phyloP scores from a whole-genome alignment of 2,329 filamentous ascomycete genomes.

The Rachicladosporium sp. region DNA sequence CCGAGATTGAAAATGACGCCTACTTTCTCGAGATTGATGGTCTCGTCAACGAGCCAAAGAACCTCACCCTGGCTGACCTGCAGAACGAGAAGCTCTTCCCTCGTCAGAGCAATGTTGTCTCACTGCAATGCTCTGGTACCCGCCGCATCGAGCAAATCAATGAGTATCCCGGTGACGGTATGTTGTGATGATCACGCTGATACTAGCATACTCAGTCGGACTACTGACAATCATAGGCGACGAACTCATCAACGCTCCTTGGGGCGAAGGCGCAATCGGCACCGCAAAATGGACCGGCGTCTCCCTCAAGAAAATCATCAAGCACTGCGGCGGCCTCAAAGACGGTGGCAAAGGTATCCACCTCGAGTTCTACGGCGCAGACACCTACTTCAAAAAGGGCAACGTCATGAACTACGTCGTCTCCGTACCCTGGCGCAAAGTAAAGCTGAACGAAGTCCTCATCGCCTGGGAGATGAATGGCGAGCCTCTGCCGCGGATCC shows the following conservation, averaged over 20 bases:
- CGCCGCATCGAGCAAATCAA: slow-evolving; percentile 57
- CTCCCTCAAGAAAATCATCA: slow-evolving; percentile 57
- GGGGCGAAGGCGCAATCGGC: slow-evolving; percentile 49
- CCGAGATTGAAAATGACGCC: slow-evolving; percentile 46
- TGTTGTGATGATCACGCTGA: slow-evolving; percentile 40
- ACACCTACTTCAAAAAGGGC: slow-evolving; percentile 60
- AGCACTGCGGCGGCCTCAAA: slow-evolving; percentile 48
- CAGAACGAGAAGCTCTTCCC: slow-evolving; percentile 50
- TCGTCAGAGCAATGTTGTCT: slow-evolving; percentile 45
- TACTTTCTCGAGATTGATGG: slow-evolving; percentile 47
- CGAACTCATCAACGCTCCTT: slow-evolving; percentile 20
- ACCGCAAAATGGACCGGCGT: slow-evolving; percentile 53
- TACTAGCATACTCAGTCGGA: slow-evolving; percentile 22
- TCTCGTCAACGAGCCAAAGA: slow-evolving; percentile 46
- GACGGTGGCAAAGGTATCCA: slow-evolving; percentile 40
- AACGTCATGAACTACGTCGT: slow-evolving; percentile 56
- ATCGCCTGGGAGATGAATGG: slow-evolving; percentile 63
- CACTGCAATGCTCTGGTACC: slow-evolving; percentile 57
- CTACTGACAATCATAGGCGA: slow-evolving; percentile 12
- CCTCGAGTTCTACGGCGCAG: slow-evolving; percentile 56
- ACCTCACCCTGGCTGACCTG: slow-evolving; percentile 47
- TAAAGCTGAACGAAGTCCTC: slow-evolving; percentile 55
- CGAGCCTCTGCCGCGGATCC: slow-evolving; percentile 49
- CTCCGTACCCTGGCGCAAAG: slow-evolving; percentile 55
- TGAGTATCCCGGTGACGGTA: slow-evolving; percentile 53